These are phyloP conservation scores for Debaryomyces castellii DNA, from an alignment of 805 yeast species.

Conservation along the genomic window DNA sequence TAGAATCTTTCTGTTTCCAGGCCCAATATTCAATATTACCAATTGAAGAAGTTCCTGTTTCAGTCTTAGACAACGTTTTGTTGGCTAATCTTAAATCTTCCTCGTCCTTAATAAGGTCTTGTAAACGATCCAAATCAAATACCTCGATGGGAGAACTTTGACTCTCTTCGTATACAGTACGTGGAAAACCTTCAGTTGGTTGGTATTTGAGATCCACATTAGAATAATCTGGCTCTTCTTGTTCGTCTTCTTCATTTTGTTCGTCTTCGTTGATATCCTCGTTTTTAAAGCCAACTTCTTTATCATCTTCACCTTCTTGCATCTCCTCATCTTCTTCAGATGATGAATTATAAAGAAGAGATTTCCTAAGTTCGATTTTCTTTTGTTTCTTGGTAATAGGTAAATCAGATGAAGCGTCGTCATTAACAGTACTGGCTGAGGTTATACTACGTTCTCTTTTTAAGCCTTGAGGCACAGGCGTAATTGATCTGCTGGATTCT, in stretches of 20 bases:
- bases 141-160: slow-evolving; percentile 20
- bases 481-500: slow-evolving; percentile 34
- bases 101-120: slow-evolving; percentile 60
- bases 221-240: slow-evolving; percentile 24
- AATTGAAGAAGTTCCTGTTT: slow-evolving; percentile 18
- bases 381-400: slow-evolving; percentile 21
- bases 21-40: slow-evolving; percentile 59
- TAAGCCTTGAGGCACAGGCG: slow-evolving; percentile 26
- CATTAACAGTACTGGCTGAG: slow-evolving; percentile 19
- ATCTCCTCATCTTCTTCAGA: slow-evolving; percentile 27
- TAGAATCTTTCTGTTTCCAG: slow-evolving; percentile 52
- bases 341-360: slow-evolving; percentile 38
- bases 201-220: slow-evolving; percentile 38
- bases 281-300: too few species aligned
- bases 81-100: slow-evolving; percentile 66
- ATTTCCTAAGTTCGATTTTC: slow-evolving; percentile 22
- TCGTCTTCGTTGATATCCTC: slow-evolving; percentile 15
- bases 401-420: slow-evolving; percentile 6
- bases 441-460: slow-evolving; percentile 32
- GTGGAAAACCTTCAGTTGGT: slow-evolving; percentile 54
- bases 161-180: slow-evolving; percentile 52
- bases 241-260: slow-evolving; percentile 21
- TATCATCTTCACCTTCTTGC: slow-evolving; percentile 18
- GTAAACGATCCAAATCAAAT: slow-evolving; percentile 49
- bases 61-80: slow-evolving; percentile 34